Conservation (phyloP, 2,329 filamentous ascomycete species). For the Aspergillus terreus region DNA sequence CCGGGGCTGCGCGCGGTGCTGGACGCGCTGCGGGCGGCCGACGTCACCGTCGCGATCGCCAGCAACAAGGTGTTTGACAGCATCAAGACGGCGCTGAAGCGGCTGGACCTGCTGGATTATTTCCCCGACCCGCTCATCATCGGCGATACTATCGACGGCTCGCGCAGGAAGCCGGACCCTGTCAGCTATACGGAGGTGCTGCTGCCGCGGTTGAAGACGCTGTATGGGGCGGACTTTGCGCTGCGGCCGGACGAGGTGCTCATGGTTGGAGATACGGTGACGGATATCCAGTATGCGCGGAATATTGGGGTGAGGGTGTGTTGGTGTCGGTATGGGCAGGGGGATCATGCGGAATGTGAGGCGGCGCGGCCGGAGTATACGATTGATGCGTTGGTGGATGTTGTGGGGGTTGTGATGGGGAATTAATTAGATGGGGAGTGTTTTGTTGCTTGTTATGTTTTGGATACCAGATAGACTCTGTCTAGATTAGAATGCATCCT, state of each 20-base stretch:
- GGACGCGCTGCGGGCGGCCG: conserved; percentile 3
- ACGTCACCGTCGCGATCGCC: conserved; percentile 19
- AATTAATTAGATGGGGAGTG: not conserved
- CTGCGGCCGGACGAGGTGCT: not conserved
- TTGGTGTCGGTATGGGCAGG: conserved; percentile 17
- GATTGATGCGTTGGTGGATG: conserved; percentile 8
- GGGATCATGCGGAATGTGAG: conserved; percentile 9
- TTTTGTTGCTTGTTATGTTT: not conserved
- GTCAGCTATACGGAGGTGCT: conserved; percentile 12
- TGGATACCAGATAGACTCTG: not conserved
- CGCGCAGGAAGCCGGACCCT: conserved; percentile 11
- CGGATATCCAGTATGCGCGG: conserved; percentile 12
- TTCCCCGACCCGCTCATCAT: conserved; percentile 11
- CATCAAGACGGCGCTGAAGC: conserved; percentile 11
- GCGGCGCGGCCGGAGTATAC: conserved; percentile 8
- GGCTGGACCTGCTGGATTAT: not conserved
- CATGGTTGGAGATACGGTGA: conserved; percentile 14
- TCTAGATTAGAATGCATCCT: too few relatives aligned
- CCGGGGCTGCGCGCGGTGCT: conserved; percentile 15
- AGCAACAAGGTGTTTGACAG: conserved; percentile 22
- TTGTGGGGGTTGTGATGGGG: conserved; percentile 1
- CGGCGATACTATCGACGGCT: conserved; percentile 7
- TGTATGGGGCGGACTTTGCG: conserved; percentile 1
- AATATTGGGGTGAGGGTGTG: conserved; percentile 8
- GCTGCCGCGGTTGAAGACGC: conserved; percentile 8